Conservation (phyloP, 306 rosid species). For the Cucurbita moschata region DNA sequence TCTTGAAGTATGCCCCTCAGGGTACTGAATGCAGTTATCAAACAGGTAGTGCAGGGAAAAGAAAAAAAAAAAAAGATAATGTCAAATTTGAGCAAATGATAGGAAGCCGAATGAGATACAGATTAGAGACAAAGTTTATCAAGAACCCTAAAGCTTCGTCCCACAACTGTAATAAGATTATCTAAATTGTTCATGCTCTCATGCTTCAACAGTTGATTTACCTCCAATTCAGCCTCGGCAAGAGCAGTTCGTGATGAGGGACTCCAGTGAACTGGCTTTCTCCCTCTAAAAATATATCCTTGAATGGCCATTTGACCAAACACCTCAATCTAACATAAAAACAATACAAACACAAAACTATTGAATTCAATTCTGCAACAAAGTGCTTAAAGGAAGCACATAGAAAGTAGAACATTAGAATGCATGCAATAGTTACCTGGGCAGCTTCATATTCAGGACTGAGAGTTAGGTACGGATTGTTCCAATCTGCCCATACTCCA, state of each 20-base stretch:
- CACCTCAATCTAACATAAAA: slow-evolving; percentile 63
- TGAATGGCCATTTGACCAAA: slow-evolving; percentile 93
- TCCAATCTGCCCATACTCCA: slow-evolving; percentile 99
- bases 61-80: too few relatives aligned
- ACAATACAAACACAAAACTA: background rate
- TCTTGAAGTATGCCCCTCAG: slow-evolving; percentile 82
- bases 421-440: slow-evolving; percentile 61
- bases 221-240: slow-evolving; percentile 99
- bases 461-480: slow-evolving; percentile 73
- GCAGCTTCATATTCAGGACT: slow-evolving; percentile 97
- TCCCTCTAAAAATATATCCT: slow-evolving; percentile 87
- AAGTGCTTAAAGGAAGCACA: slow-evolving; percentile 5
- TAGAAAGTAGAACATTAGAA: slow-evolving; percentile 17
- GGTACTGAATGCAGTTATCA: slow-evolving; percentile 49
- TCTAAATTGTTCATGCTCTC: background rate
- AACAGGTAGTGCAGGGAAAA: background rate
- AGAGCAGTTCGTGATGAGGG: slow-evolving; percentile 97
- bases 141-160: background rate
- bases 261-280: slow-evolving; percentile 99
- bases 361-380: background rate
- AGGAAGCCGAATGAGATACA: slow-evolving; percentile 1
- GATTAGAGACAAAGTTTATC: background rate
- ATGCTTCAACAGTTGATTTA: slow-evolving; percentile 14
- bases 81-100: background rate
- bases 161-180: background rate